These are phyloP conservation scores for Micromonas commoda DNA, from an alignment of 139 green algal species.

Conservation along the genomic window DNA sequence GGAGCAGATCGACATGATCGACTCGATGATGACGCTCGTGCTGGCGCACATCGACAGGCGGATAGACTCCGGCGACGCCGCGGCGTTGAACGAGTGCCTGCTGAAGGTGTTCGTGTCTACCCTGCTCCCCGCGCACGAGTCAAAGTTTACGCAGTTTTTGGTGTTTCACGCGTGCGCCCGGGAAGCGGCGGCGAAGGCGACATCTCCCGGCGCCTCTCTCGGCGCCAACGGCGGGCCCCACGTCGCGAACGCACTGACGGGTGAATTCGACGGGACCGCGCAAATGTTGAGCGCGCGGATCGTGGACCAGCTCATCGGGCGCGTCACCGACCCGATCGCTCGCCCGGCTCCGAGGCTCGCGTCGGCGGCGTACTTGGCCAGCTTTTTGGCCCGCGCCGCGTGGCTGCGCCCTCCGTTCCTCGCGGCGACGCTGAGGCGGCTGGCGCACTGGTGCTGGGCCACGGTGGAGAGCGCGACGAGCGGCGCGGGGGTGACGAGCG, in stretches of 20 bases:
- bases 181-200: not conserved
- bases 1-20: slow-evolving; percentile 68
- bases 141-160: slow-evolving; percentile 86
- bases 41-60: slow-evolving; percentile 33
- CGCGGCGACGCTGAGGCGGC: slow-evolving; percentile 38
- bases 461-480: not conserved
- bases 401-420: slow-evolving; percentile 51
- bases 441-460: not conserved
- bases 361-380: slow-evolving; percentile 67
- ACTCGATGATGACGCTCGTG: slow-evolving; percentile 75
- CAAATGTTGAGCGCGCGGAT: no score
- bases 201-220: no score
- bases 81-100: slow-evolving; percentile 39
- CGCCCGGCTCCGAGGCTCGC: slow-evolving; percentile 54
- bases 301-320: slow-evolving; percentile 26
- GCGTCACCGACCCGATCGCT: slow-evolving; percentile 47
- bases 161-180: slow-evolving; percentile 55
- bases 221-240: no score
- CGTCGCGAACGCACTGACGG: no score
- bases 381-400: slow-evolving; percentile 67
- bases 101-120: slow-evolving; percentile 59
- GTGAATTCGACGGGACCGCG: no score
- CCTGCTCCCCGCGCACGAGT: slow-evolving; percentile 68
- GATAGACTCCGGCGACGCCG: not conserved
- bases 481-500: not conserved